Conservation (phyloP, 2,329 filamentous ascomycete species). For the Graphium sp. region DNA sequence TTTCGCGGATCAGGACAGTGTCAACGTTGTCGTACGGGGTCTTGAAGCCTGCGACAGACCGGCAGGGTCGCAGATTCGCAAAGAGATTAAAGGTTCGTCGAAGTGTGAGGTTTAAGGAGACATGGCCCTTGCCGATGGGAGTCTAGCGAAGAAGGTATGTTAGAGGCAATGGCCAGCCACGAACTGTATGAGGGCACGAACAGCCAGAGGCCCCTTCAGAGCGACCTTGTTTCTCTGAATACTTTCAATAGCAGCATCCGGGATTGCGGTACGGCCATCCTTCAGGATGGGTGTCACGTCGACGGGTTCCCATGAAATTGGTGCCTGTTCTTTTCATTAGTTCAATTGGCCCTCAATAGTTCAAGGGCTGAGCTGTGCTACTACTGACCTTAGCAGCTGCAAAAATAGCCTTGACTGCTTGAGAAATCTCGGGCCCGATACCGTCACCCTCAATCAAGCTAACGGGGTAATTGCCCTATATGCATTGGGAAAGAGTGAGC, state of each 20-base stretch:
- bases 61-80: slow-evolving; percentile 96
- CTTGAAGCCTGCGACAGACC: slow-evolving; percentile 93
- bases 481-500: slow-evolving; percentile 11
- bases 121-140: slow-evolving; percentile 94
- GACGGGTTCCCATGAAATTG: slow-evolving; percentile 92
- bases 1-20: slow-evolving; percentile 95
- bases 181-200: slow-evolving; percentile 25
- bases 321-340: slow-evolving; percentile 38
- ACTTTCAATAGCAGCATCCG: slow-evolving; percentile 80
- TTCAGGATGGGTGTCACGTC: slow-evolving; percentile 89
- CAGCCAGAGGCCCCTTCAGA: slow-evolving; percentile 91
- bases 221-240: slow-evolving; percentile 94
- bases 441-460: slow-evolving; percentile 97
- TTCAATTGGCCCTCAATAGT: slow-evolving; percentile 2
- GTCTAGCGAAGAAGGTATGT: slow-evolving; percentile 37
- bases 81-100: slow-evolving; percentile 99
- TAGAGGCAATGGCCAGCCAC: no score
- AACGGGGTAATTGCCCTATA: slow-evolving; percentile 84
- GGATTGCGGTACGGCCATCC: slow-evolving; percentile 91
- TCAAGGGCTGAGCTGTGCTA: not conserved
- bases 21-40: slow-evolving; percentile 95
- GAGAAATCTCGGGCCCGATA: slow-evolving; percentile 93
- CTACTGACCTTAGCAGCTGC: slow-evolving; percentile 67
- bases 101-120: slow-evolving; percentile 96
- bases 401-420: slow-evolving; percentile 99